A percentile compares a stretch with the other conserved stretches of the same genome.
Conservation (phyloP, 768 basidiomycete genomes). For the Tylopilus plumbeoviolaceoides region DNA sequence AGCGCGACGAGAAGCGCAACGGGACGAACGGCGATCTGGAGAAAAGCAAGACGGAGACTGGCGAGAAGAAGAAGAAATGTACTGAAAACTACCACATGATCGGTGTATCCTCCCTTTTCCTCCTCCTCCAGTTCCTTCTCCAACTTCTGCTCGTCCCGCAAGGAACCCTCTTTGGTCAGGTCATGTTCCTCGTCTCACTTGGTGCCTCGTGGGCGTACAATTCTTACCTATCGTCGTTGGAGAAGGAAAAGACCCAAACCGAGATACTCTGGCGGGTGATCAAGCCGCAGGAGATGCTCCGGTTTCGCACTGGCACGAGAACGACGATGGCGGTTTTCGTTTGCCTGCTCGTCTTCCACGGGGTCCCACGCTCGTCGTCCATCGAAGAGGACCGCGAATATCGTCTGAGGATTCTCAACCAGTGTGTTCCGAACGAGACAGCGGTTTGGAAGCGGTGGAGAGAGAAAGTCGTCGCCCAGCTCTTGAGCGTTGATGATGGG, state of each 20-base stretch:
- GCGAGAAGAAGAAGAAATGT: not conserved
- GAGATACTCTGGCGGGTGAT: conserved; percentile 13
- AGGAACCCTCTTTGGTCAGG: conserved; percentile 32
- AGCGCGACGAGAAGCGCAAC: not conserved
- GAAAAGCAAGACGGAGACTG: not conserved
- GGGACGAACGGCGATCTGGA: not conserved
- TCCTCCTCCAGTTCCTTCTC: conserved; percentile 29
- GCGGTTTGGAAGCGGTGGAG: conserved; percentile 22
- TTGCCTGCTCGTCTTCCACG: conserved; percentile 22
- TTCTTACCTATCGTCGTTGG: conserved; percentile 32
- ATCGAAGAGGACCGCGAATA: not conserved
- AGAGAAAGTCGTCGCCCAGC: conserved; percentile 18
- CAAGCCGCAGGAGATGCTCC: not conserved
- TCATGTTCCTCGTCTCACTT: conserved; percentile 31
- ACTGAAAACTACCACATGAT: conserved; percentile 8
- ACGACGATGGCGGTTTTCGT: conserved; percentile 23
- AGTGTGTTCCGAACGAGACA: conserved; percentile 23
- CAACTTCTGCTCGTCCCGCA: conserved; percentile 35
- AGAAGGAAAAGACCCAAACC: conserved; percentile 28
- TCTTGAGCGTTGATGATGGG: not conserved
- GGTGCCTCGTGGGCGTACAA: conserved; percentile 34
- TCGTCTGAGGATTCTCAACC: conserved; percentile 10
- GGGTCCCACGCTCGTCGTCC: not conserved
- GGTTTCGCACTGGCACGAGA: conserved; percentile 17
- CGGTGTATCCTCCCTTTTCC: conserved; percentile 26